Conservation (phyloP, 129 eudicot genomes). For the Apium graveolens region DNA sequence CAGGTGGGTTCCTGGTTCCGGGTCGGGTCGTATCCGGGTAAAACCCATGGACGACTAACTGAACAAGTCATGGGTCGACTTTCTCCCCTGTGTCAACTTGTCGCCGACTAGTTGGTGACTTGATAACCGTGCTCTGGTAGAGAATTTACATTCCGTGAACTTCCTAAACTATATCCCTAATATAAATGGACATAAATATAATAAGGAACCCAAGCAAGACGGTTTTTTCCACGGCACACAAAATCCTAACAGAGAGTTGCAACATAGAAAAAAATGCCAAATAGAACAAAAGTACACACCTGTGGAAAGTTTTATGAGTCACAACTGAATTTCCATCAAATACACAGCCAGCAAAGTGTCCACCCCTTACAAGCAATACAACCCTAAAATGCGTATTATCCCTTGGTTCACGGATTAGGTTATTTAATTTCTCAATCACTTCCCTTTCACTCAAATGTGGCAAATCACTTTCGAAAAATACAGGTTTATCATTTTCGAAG, state of each 20-base stretch:
- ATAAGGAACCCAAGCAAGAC: not conserved
- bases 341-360: conserved; percentile 98
- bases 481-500: conserved; percentile 40
- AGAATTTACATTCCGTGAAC: not conserved
- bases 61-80: no score
- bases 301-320: conserved; percentile 94
- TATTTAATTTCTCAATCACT: conserved; percentile 48
- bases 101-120: no score
- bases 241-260: not conserved
- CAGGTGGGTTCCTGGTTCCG: no score
- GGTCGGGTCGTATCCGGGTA: no score
- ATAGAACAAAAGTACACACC: conserved; percentile 32
- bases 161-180: not conserved
- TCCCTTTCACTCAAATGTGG: conserved; percentile 41
- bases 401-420: conserved; percentile 56
- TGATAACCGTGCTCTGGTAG: no score
- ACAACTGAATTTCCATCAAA: conserved; percentile 82
- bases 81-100: no score
- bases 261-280: not conserved
- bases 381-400: conserved; percentile 58
- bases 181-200: not conserved
- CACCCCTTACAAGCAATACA: conserved; percentile 84
- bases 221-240: not conserved
- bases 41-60: no score
- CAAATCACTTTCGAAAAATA: conserved; percentile 22